phyloP scores from a whole-genome alignment of 768 basidiomycete species.

The Exidia glandulosa region DNA sequence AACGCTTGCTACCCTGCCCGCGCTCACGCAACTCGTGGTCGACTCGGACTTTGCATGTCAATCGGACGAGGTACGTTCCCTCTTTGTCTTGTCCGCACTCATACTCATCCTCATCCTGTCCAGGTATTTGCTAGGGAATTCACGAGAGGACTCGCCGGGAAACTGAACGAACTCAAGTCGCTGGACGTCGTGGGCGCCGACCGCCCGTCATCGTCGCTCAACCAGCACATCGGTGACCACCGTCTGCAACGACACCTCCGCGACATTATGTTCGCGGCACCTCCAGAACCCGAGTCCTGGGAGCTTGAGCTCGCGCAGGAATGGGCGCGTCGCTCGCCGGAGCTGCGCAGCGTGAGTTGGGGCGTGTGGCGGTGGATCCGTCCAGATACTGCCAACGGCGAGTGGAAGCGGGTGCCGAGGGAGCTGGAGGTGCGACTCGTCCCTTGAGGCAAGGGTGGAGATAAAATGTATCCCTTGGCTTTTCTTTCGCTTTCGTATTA shows the following conservation, averaged over 20 bases:
- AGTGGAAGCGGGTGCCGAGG: not conserved
- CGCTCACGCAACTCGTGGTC: not conserved
- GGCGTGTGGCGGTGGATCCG: not conserved
- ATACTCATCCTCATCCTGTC: not conserved
- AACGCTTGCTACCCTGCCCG: not conserved
- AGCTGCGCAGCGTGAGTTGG: not conserved
- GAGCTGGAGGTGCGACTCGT: not conserved
- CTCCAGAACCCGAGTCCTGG: not conserved
- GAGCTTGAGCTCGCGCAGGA: not conserved
- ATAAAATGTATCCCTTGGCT: too few relatives aligned
- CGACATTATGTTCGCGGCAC: not conserved
- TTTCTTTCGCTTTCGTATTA: too few relatives aligned
- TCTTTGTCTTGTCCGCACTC: not conserved
- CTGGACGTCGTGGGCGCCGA: not conserved
- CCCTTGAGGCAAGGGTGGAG: too few relatives aligned
- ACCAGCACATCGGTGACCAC: not conserved
- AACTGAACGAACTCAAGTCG: not conserved
- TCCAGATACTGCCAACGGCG: not conserved
- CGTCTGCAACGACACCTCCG: not conserved
- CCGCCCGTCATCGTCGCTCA: not conserved
- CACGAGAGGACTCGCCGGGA: not conserved
- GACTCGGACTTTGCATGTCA: not conserved
- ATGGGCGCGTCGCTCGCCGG: not conserved
- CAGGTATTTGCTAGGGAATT: not conserved
- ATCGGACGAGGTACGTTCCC: not conserved